phyloP scores from a whole-genome alignment of 257 asterid genomes.

The Solanum chmielewskii region DNA sequence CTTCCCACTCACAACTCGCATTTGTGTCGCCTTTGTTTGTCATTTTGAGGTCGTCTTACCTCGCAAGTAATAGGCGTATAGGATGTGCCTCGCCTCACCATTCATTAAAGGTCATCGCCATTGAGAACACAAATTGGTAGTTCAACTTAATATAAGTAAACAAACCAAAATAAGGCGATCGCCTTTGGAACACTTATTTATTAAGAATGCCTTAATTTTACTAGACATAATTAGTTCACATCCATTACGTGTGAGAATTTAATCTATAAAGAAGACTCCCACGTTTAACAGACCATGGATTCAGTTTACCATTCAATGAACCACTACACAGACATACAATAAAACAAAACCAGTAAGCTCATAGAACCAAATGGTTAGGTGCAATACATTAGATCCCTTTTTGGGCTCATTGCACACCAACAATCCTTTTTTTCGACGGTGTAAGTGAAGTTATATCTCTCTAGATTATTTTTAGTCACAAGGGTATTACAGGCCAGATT shows the following conservation, averaged over 20 bases:
- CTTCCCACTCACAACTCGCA: too few relatives aligned
- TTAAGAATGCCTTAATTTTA: too few relatives aligned
- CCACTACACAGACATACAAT: neutral
- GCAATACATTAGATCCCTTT: neutral
- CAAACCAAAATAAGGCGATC: neutral
- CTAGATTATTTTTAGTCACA: too few relatives aligned
- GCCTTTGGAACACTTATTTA: too few relatives aligned
- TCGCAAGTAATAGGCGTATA: neutral
- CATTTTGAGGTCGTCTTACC: too few relatives aligned
- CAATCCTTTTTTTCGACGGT: neutral
- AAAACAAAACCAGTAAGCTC: neutral
- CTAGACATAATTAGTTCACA: too few relatives aligned
- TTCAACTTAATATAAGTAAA: neutral
- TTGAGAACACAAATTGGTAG: neutral
- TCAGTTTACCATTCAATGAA: too few relatives aligned
- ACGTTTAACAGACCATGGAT: too few relatives aligned
- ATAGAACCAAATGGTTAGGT: neutral
- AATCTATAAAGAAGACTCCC: too few relatives aligned
- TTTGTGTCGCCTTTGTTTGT: too few relatives aligned
- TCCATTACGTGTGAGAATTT: too few relatives aligned
- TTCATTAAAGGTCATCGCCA: neutral
- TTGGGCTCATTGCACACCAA: neutral
- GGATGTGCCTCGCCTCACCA: neutral
- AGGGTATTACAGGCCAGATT: too few relatives aligned
- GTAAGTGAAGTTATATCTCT: neutral